phyloP scores from a whole-genome alignment of 345 rosid genomes.

The Salix koriyanagi region DNA sequence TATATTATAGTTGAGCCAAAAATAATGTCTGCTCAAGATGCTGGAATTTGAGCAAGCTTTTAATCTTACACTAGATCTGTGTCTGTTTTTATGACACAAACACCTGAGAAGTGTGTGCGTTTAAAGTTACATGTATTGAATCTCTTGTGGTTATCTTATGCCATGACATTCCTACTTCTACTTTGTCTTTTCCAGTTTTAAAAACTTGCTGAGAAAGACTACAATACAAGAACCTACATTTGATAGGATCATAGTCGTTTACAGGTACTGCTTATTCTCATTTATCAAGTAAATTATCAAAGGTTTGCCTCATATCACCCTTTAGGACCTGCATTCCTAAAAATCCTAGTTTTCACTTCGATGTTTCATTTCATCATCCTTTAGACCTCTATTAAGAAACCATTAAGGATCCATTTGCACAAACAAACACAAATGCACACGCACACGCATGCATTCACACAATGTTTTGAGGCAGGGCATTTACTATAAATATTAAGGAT shows the following conservation, averaged over 20 bases:
- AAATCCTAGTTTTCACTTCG: not conserved
- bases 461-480: not conserved
- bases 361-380: not conserved
- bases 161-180: conserved; percentile 11
- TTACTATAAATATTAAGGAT: not conserved
- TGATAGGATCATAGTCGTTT: conserved; percentile 90
- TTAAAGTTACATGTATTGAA: conserved; percentile 1
- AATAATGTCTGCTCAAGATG: not conserved
- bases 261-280: conserved; percentile 49
- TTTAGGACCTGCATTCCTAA: not conserved
- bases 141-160: conserved; percentile 3
- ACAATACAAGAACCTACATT: conserved; percentile 90
- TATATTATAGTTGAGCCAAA: not conserved
- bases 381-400: not conserved
- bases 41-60: not conserved
- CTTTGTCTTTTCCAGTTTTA: conserved; percentile 38
- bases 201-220: conserved; percentile 62
- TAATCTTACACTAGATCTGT: not conserved
- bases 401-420: not conserved
- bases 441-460: not conserved
- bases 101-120: not conserved
- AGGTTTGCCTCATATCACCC: not conserved
- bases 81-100: not conserved
- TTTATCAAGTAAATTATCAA: not conserved
- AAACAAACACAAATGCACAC: not conserved